Conservation (phyloP, 768 basidiomycete species). For the Calocybe cyanea region DNA sequence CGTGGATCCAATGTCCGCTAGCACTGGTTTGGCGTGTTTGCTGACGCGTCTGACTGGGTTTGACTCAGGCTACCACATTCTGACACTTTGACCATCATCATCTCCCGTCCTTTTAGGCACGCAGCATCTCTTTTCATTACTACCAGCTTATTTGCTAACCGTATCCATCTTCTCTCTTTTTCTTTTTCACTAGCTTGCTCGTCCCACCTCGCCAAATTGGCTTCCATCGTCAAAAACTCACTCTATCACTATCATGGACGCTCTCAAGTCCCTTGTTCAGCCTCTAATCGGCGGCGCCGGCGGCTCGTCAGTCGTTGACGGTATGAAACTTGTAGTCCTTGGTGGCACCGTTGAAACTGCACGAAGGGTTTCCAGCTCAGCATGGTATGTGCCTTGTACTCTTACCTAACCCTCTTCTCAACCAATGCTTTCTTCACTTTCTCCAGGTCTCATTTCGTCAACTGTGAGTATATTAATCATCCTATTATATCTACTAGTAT, state of each 20-base stretch:
- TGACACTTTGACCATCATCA: slow-evolving; percentile 13
- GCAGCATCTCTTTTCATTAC: slow-evolving; percentile 7
- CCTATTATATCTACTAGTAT: slow-evolving; percentile 7
- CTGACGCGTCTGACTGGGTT: slow-evolving; percentile 18
- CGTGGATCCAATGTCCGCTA: slow-evolving; percentile 11
- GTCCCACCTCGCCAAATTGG: slow-evolving; percentile 18
- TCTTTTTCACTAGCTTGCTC: background rate
- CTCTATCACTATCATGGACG: slow-evolving; percentile 62
- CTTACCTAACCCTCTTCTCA: slow-evolving; percentile 1
- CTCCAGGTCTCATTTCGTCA: slow-evolving; percentile 77
- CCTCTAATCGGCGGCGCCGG: slow-evolving; percentile 75
- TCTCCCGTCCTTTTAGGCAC: slow-evolving; percentile 16
- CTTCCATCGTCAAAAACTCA: slow-evolving; percentile 12
- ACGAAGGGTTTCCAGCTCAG: slow-evolving; percentile 74
- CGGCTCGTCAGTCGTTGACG: slow-evolving; percentile 79
- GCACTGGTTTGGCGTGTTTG: background rate
- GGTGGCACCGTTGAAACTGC: slow-evolving; percentile 88
- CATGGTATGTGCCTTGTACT: slow-evolving; percentile 52
- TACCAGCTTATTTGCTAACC: slow-evolving; percentile 10
- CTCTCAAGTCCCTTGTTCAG: slow-evolving; percentile 75
- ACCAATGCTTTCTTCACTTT: slow-evolving; percentile 8
- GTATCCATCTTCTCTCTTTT: slow-evolving; percentile 11
- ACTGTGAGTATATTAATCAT: slow-evolving; percentile 51
- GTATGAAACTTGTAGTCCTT: slow-evolving; percentile 86
- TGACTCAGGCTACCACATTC: slow-evolving; percentile 14